Base-by-base conservation (phyloP, 176 grass and related monocot species). In the Carex cristatella region DNA sequence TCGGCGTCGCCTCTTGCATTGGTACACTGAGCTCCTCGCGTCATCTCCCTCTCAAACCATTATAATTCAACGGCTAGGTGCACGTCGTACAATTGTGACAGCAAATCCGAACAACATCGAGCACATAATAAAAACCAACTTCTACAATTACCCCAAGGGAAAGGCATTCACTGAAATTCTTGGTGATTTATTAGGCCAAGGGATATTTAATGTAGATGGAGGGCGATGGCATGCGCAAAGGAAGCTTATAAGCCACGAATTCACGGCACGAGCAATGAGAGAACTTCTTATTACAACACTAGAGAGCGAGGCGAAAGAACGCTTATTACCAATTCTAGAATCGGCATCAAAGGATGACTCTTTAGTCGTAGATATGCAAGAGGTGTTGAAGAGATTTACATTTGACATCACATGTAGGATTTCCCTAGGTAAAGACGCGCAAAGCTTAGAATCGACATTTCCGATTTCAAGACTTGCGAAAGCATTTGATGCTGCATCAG, bases 151-250 rank as follows among this genome's bases (percentile, higher is more conserved):
- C 74, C 95, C 95, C 13, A 98, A 98, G 76, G 95, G 95, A 7
- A 87, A 85, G 66, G 89, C 91, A 0, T 98, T 98, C 88, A 98
- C 95, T 18, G 92, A 92, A 59, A 87, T 98, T 37, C 95, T 98
- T 65, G 95, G 95, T 64, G 93, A 98, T 84, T 87, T 98, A 1
- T 92, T 98, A 7, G 95, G 95, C 7, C 80, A 49, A 6, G 95
- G 95, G 27, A 98, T 98, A 91, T 98, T 98, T 90, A 98, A 95
- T 88, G 84, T 91, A 44, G 95, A 98, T 90, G 91, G 95, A 83
- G 86, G 91, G 59, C 61, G 83, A 37, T 98, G 95, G 95, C 89
- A 80, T 84, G 75, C 81, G 5, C 95, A 98, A 91, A 81, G 93
- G n/a, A 98, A 98, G 91, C 86, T 98, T 2, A 86, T 91, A 14